Conservation (phyloP, 192 early-diverging fungal species). For the Chytriomyces confervae region DNA sequence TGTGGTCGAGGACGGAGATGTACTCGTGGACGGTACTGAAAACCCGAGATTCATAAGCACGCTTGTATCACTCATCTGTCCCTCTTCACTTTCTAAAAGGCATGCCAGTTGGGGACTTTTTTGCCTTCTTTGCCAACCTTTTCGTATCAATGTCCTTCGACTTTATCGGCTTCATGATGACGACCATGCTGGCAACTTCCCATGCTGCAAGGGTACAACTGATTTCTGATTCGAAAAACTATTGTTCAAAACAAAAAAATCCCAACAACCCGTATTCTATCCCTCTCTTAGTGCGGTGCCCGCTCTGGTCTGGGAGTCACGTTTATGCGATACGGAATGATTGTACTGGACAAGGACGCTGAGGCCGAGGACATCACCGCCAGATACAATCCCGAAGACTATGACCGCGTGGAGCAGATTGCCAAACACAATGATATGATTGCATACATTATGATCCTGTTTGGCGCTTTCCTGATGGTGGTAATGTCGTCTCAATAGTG, state of each 20-base stretch:
- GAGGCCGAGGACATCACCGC: conserved; percentile 13
- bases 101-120: conserved; percentile 76
- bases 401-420: conserved; percentile 29
- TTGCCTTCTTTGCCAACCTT: conserved; percentile 82
- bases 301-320: conserved; percentile 49
- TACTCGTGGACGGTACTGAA: conserved; percentile 74
- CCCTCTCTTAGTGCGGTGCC: conserved; percentile 33
- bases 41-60: background rate
- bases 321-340: conserved; percentile 42
- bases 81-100: too few relatives aligned
- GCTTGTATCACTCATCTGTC: too few relatives aligned
- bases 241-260: background rate
- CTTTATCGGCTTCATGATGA: conserved; percentile 82
- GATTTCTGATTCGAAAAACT: conserved; percentile 23
- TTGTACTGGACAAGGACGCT: conserved; percentile 33
- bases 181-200: conserved; percentile 85
- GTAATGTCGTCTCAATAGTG: conserved; percentile 12
- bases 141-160: conserved; percentile 60
- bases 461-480: conserved; percentile 77
- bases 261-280: background rate
- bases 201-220: conserved; percentile 85
- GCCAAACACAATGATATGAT: conserved; percentile 66
- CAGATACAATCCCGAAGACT: conserved; percentile 31
- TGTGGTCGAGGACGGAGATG: conserved; percentile 77
- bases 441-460: conserved; percentile 74